phyloP scores from a whole-genome alignment of 176 grass and related monocot species.

The Olyra latifolia region DNA sequence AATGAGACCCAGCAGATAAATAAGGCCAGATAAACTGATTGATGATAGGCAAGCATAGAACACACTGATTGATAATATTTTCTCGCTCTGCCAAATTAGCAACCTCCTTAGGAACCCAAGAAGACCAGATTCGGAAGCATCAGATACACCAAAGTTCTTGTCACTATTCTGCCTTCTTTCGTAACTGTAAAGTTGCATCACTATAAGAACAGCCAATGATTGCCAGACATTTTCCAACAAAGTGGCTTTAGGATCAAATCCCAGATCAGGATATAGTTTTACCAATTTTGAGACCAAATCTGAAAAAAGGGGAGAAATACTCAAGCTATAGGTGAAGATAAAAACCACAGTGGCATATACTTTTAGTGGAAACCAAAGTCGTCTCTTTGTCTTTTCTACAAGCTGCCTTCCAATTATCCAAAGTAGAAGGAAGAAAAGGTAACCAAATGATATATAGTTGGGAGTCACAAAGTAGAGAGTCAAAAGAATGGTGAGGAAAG shows the following conservation, averaged over 20 bases:
- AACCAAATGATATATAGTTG: slow-evolving; percentile 98
- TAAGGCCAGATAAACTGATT: slow-evolving; percentile 77
- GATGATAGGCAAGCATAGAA: slow-evolving; percentile 95
- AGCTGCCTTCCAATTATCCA: slow-evolving; percentile 99
- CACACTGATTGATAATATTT: slow-evolving; percentile 72
- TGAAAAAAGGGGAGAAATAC: slow-evolving; percentile 68
- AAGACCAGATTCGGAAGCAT: slow-evolving; percentile 67
- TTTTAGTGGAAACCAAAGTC: slow-evolving; percentile 91
- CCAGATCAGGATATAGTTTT: slow-evolving; percentile 83
- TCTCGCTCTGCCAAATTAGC: slow-evolving; percentile 94
- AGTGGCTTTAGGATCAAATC: slow-evolving; percentile 80
- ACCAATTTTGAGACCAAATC: slow-evolving; percentile 64
- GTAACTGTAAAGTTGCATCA: slow-evolving; percentile 99
- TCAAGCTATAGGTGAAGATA: slow-evolving; percentile 80
- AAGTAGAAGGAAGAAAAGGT: slow-evolving; percentile 96
- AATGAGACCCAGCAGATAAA: slow-evolving; percentile 86
- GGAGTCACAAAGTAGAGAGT: slow-evolving; percentile 94
- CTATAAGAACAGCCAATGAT: slow-evolving; percentile 84
- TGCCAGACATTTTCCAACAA: slow-evolving; percentile 92
- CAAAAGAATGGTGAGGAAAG: slow-evolving; percentile 92
- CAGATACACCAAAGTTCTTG: slow-evolving; percentile 68
- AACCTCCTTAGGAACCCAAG: slow-evolving; percentile 84
- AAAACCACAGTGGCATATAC: slow-evolving; percentile 81
- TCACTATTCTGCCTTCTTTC: slow-evolving; percentile 88
- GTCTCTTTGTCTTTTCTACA: slow-evolving; percentile 72